These are phyloP conservation scores for Fusarium liriodendri DNA, from an alignment of 2,329 filamentous ascomycete species.

Conservation along the genomic window DNA sequence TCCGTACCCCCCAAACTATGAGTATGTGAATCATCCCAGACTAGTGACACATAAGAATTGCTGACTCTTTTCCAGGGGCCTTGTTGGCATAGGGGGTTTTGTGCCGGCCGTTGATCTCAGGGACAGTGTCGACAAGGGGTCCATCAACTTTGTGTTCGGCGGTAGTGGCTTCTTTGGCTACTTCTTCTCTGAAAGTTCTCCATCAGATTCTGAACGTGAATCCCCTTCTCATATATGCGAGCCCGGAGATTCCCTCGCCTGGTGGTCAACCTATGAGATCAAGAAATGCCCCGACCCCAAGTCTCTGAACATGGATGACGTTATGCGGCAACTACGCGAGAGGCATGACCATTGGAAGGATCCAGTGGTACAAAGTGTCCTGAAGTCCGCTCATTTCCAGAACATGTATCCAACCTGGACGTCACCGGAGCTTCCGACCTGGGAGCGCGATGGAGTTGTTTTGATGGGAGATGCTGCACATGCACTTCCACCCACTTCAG, in stretches of 20 bases:
- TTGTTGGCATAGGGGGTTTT: slow-evolving; percentile 24
- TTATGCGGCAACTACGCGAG: slow-evolving; percentile 7
- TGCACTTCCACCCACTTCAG: slow-evolving; percentile 17
- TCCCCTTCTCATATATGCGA: slow-evolving; percentile 20
- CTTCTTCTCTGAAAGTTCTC: slow-evolving; percentile 16
- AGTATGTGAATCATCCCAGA: slow-evolving; percentile 22
- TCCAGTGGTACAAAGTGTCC: slow-evolving; percentile 11
- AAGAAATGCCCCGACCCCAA: slow-evolving; percentile 16
- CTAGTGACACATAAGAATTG: too few relatives aligned
- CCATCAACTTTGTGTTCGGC: slow-evolving; percentile 21
- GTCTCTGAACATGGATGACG: slow-evolving; percentile 11
- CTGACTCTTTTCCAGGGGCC: slow-evolving; percentile 7
- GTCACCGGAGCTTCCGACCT: slow-evolving; percentile 11
- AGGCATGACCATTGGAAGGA: slow-evolving; percentile 16
- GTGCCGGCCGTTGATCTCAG: not conserved
- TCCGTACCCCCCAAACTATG: slow-evolving; percentile 37
- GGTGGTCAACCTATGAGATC: slow-evolving; percentile 26
- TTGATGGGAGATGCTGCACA: slow-evolving; percentile 19
- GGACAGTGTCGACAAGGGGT: slow-evolving; percentile 13
- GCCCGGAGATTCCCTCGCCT: slow-evolving; percentile 11
- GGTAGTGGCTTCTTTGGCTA: slow-evolving; percentile 19
- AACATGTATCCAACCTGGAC: slow-evolving; percentile 28
- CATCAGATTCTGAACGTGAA: slow-evolving; percentile 2
- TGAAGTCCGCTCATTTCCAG: not conserved
- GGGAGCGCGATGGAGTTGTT: slow-evolving; percentile 18